Conservation (phyloP, 345 rosid species). For the Euclidium syriacum region DNA sequence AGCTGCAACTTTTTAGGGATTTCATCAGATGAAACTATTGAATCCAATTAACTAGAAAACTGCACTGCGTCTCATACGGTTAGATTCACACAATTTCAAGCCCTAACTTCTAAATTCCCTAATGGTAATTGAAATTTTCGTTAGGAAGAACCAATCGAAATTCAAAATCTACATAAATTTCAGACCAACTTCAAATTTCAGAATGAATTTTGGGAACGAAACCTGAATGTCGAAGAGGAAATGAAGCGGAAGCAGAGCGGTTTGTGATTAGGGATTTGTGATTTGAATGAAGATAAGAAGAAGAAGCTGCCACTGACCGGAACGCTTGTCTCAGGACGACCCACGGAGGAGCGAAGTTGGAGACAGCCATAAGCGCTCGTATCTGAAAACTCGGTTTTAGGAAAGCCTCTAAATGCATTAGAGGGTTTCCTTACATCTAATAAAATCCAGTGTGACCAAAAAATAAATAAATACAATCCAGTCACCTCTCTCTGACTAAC, state of each 20-base stretch:
- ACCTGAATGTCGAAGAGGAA: constrained; percentile 47
- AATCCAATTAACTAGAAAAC: neutral
- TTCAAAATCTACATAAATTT: neutral
- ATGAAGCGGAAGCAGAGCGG: neutral
- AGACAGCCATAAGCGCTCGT: constrained; percentile 41
- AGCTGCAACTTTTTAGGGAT: constrained; percentile 24
- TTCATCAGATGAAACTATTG: constrained; percentile 9
- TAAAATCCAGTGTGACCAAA: too few relatives aligned
- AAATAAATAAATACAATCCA: too few relatives aligned
- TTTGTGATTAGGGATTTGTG: constrained; percentile 18
- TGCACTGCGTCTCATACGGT: neutral
- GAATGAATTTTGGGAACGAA: neutral
- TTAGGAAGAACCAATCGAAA: constrained; percentile 5
- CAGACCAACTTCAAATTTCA: neutral
- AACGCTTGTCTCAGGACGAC: constrained; percentile 43
- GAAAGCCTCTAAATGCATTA: neutral
- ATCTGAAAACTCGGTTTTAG: neutral
- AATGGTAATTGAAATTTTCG: neutral
- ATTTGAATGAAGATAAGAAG: constrained; percentile 15
- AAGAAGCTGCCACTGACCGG: constrained; percentile 36
- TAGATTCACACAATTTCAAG: neutral
- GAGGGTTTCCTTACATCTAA: neutral
- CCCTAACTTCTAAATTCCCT: neutral
- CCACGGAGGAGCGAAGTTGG: constrained; percentile 32
- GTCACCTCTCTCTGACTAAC: too few relatives aligned